Base-by-base conservation (phyloP, 495 filamentous ascomycete genomes). In the Penicillium goetzii region DNA sequence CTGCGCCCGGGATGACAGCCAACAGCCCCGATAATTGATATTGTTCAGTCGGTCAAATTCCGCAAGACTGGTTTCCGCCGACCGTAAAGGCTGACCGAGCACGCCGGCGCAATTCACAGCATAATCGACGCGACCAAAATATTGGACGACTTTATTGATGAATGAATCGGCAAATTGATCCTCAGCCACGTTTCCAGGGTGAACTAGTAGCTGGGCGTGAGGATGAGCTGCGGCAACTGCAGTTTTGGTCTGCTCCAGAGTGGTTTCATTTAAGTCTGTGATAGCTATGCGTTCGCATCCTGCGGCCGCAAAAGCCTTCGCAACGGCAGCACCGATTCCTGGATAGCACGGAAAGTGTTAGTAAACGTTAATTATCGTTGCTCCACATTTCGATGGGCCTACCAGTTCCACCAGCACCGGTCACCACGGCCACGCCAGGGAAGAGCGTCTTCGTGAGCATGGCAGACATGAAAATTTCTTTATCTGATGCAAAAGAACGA, bases 261-360 rank as follows among this genome's bases (percentile, higher is more conserved):
- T 74, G 11, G 58, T 43, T 11, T 64, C 69, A 54, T 82, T 79
- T 14, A 80, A 59, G 59, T 86, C 84, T n/a, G 80, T 81, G 59
- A 87, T 78, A 9, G 78, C 78, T 51, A 86, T 79, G 28, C 68
- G 62, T 0, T 68, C 34, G 72, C 82, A 85, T n/a, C 84, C 84
- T 51, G 77, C 77, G 3, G 67, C 59, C 0, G 80, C 83, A 67
- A 87, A 87, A 0, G 75, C 77, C 21, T 72, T 74, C n/a, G 82
- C 81, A 10, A 76, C 76, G 4, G 81, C 81, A 5, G 79, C 78
- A n/a, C 84, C 84, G 68, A 86, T 87, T 30, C 84, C 84, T 85
- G 32, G 30, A 14, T 43, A 56, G 5, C 3, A 36, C 5, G 33
- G 30, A 40, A 10, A 7, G 19, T 41, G 58, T 51, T 10, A 30